phyloP scores from a whole-genome alignment of 768 basidiomycete genomes.

The Pleurotus ostreatus region DNA sequence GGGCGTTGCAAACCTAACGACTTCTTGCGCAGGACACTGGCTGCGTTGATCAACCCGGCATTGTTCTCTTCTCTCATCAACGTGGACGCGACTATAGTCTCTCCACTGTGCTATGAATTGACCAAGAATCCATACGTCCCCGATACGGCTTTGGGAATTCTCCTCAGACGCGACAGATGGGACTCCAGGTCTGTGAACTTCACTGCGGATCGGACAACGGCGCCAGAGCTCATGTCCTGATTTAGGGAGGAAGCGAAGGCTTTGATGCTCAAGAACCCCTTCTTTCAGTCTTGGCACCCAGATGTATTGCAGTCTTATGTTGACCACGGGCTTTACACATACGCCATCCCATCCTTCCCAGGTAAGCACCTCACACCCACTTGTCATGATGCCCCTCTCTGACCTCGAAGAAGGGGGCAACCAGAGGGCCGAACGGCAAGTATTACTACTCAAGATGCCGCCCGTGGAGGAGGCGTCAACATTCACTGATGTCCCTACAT shows the following conservation, averaged over 20 bases:
- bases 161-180: conserved; percentile 64
- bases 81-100: conserved; percentile 71
- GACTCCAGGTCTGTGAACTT: conserved; percentile 38
- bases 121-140: conserved; percentile 12
- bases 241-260: conserved; percentile 56
- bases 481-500: conserved; percentile 47
- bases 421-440: conserved; percentile 16
- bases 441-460: conserved; percentile 66
- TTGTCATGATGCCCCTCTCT: too few relatives aligned
- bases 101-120: conserved; percentile 16
- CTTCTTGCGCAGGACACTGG: conserved; percentile 44
- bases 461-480: conserved; percentile 59
- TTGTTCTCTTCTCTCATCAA: conserved; percentile 72
- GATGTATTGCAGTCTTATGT: conserved; percentile 59
- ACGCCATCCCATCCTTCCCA: not conserved
- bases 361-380: too few relatives aligned
- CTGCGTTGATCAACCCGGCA: conserved; percentile 56
- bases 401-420: too few relatives aligned
- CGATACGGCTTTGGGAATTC: conserved; percentile 37
- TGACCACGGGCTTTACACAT: conserved; percentile 45
- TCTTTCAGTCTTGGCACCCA: conserved; percentile 72
- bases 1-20: not conserved
- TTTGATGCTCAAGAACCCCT: conserved; percentile 47
- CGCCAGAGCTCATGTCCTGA: too few relatives aligned
- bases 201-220: too few relatives aligned